Evolutionary conservation across 495 filamentous ascomycete species (phyloP).

Genomic region (Penicillium soppii): DNA sequence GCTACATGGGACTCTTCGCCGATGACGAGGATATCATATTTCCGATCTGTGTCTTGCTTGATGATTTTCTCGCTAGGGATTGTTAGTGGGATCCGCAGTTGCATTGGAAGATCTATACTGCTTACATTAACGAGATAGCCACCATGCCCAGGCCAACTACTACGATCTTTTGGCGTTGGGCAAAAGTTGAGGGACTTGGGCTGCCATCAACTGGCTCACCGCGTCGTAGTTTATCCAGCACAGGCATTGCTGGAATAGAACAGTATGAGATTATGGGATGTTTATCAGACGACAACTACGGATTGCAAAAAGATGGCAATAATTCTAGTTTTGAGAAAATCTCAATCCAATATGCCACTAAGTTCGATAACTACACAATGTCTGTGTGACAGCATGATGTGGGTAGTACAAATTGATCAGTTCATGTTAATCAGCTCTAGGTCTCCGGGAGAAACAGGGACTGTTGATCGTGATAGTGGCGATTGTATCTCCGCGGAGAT

Average conservation of each 20-base stretch:
- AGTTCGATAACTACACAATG: not conserved
- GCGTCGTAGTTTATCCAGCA: conserved; percentile 32
- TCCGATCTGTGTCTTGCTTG: conserved; percentile 76
- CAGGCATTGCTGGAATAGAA: conserved; percentile 26
- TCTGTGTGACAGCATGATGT: not conserved
- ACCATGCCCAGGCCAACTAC: conserved; percentile 96
- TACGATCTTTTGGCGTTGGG: conserved; percentile 66
- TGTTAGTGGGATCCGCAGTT: not conserved
- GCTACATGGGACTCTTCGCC: conserved; percentile 91
- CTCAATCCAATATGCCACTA: too few species aligned
- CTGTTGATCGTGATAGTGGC: conserved; percentile 2
- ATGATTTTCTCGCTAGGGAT: conserved; percentile 78
- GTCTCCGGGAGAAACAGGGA: conserved; percentile 11
- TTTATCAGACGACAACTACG: not conserved
- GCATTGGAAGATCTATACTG: not conserved
- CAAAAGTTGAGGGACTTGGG: conserved; percentile 6
- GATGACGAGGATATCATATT: conserved; percentile 86
- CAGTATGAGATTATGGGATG: not conserved
- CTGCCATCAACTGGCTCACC: conserved; percentile 30
- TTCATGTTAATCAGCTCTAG: not conserved
- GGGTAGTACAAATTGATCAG: not conserved
- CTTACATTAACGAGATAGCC: conserved; percentile 89
- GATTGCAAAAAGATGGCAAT: conserved; percentile 3
- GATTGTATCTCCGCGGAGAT: conserved; percentile 18
- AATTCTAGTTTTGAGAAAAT: conserved; percentile 16